phyloP scores from a whole-genome alignment of 2,329 filamentous ascomycete species.

The Monascus ruber region DNA sequence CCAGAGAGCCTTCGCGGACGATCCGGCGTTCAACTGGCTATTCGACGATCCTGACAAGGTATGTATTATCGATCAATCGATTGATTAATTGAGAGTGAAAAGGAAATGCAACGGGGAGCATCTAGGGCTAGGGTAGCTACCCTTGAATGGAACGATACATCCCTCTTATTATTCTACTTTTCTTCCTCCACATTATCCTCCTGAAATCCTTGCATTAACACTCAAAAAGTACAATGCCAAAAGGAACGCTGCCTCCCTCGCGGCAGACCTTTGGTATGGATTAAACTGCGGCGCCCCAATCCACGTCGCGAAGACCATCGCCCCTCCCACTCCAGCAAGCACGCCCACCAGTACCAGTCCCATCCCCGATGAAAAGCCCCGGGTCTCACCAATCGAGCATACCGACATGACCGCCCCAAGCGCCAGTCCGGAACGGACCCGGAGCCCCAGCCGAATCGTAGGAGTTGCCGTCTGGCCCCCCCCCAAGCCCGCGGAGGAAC shows the following conservation, averaged over 20 bases:
- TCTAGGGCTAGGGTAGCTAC: not conserved
- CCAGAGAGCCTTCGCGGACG: conserved; percentile 54
- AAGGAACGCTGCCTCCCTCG: conserved; percentile 53
- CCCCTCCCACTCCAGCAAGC: not conserved
- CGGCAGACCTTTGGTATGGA: conserved; percentile 57
- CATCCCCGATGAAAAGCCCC: not conserved
- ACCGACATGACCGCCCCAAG: not conserved
- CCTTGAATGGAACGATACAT: too few relatives aligned
- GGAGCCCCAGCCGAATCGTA: conserved; percentile 39
- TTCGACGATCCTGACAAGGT: conserved; percentile 48
- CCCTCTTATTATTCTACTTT: too few relatives aligned
- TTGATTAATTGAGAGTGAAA: too few relatives aligned
- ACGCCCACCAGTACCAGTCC: conserved; percentile 11
- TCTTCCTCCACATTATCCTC: too few relatives aligned
- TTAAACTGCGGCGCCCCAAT: conserved; percentile 55
- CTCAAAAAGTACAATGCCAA: conserved; percentile 42
- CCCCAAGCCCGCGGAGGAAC: conserved; percentile 30
- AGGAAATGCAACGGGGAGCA: too few relatives aligned
- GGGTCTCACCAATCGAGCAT: not conserved
- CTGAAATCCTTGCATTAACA: conserved; percentile 2
- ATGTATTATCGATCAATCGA: conserved; percentile 10
- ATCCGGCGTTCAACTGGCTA: conserved; percentile 57
- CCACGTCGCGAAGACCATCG: conserved; percentile 52
- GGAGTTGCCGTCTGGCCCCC: conserved; percentile 64
- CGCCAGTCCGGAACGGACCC: not conserved